Conservation (phyloP, 192 early-diverging fungal genomes). For the Anaeromyces robustus region DNA sequence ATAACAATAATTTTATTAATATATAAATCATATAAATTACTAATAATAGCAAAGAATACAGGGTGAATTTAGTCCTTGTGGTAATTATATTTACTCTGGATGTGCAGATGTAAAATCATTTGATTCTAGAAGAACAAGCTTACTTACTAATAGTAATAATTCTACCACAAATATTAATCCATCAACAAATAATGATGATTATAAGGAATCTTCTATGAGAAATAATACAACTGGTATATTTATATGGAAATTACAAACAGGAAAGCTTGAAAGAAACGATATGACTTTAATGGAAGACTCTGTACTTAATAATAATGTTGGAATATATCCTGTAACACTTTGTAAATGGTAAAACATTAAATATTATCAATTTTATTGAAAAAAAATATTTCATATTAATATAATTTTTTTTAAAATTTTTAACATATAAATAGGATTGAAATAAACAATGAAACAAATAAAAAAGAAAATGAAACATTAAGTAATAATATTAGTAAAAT, state of each 20-base stretch:
- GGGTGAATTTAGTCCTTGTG: conserved; percentile 29
- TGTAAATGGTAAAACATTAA: neutral
- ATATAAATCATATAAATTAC: neutral
- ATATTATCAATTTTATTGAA: no score
- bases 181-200: neutral
- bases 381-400: no score
- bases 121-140: conserved; percentile 1
- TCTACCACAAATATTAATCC: neutral
- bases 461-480: no score
- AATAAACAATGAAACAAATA: no score
- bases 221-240: conserved; percentile 18
- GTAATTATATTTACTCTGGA: conserved; percentile 30
- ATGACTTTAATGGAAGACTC: conserved; percentile 25
- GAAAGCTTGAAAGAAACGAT: conserved; percentile 22
- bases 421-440: no score
- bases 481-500: neutral
- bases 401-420: no score
- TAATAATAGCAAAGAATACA: conserved; percentile 15
- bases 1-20: no score
- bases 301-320: conserved; percentile 1
- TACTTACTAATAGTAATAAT: neutral
- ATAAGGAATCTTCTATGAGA: neutral
- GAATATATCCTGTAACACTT: neutral
- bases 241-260: conserved; percentile 31
- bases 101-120: conserved; percentile 16